Conservation (phyloP, 768 basidiomycete genomes). For the Holtermannia corniformis region DNA sequence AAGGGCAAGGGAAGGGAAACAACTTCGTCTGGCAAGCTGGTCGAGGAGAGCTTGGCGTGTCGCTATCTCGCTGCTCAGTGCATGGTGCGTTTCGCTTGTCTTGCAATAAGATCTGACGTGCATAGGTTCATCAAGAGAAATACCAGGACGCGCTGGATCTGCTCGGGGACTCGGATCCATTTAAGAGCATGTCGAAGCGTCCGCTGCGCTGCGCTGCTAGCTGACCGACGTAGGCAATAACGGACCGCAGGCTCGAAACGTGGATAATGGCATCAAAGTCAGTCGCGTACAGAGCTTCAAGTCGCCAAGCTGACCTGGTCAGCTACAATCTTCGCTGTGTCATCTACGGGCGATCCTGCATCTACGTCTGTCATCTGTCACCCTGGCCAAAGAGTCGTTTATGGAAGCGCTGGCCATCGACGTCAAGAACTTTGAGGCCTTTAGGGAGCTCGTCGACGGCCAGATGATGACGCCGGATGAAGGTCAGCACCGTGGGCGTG, state of each 20-base stretch:
- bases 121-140: constrained; percentile 73
- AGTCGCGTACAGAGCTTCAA: constrained; percentile 6
- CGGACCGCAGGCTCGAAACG: constrained; percentile 64
- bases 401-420: constrained; percentile 91
- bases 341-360: constrained; percentile 86
- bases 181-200: constrained; percentile 60
- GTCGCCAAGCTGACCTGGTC: not conserved
- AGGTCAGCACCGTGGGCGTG: constrained; percentile 48
- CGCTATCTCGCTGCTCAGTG: constrained; percentile 95
- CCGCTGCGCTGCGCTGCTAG: no score
- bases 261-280: constrained; percentile 93
- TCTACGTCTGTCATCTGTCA: constrained; percentile 82
- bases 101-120: constrained; percentile 7
- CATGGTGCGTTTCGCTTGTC: constrained; percentile 48
- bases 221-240: constrained; percentile 45
- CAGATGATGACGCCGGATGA: constrained; percentile 96
- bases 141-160: constrained; percentile 87
- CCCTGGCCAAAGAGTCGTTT: constrained; percentile 86
- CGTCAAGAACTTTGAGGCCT: constrained; percentile 94
- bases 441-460: constrained; percentile 75
- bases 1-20: constrained; percentile 20
- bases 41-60: constrained; percentile 91
- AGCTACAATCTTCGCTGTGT: constrained; percentile 98
- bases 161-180: constrained; percentile 87
- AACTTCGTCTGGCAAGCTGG: constrained; percentile 50